Evolutionary conservation across 1,139 yeast genomes (phyloP).

Genomic region (Geotrichum bryndzae): DNA sequence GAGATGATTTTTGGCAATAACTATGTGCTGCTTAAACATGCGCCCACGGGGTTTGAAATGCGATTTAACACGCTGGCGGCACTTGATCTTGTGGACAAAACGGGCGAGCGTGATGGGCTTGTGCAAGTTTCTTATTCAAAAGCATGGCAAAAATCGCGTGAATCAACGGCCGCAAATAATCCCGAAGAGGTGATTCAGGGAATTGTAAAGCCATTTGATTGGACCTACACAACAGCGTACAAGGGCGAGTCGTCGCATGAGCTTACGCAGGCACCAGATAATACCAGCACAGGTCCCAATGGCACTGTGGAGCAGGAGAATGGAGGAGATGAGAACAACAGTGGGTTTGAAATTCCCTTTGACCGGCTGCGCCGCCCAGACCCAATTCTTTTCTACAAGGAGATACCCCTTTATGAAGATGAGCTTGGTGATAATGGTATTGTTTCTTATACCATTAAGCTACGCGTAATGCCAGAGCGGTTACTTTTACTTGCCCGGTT

Average conservation of each 20-base stretch:
- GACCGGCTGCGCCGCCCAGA: conserved; percentile 66
- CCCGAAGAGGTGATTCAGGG: conserved; percentile 42
- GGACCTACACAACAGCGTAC: conserved; percentile 89
- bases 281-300: neutral
- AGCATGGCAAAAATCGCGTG: conserved; percentile 73
- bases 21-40: conserved; percentile 45
- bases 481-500: conserved; percentile 67
- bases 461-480: conserved; percentile 85
- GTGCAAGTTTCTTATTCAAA: conserved; percentile 79
- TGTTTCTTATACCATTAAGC: conserved; percentile 65
- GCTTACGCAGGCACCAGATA: neutral
- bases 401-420: conserved; percentile 82
- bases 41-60: conserved; percentile 42
- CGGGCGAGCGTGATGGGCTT: conserved; percentile 44
- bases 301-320: conserved; percentile 9
- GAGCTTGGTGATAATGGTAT: conserved; percentile 96
- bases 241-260: conserved; percentile 46
- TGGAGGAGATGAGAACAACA: conserved; percentile 22
- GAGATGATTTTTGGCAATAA: conserved; percentile 98
- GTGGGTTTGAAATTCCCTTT: conserved; percentile 51
- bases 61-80: conserved; percentile 79
- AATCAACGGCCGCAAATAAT: conserved; percentile 27
- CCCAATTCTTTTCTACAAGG: conserved; percentile 85
- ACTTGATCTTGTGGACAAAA: conserved; percentile 54
- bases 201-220: conserved; percentile 78